These are phyloP conservation scores for Salix koriyanagi DNA, from an alignment of 345 rosid species.

Conservation along the genomic window DNA sequence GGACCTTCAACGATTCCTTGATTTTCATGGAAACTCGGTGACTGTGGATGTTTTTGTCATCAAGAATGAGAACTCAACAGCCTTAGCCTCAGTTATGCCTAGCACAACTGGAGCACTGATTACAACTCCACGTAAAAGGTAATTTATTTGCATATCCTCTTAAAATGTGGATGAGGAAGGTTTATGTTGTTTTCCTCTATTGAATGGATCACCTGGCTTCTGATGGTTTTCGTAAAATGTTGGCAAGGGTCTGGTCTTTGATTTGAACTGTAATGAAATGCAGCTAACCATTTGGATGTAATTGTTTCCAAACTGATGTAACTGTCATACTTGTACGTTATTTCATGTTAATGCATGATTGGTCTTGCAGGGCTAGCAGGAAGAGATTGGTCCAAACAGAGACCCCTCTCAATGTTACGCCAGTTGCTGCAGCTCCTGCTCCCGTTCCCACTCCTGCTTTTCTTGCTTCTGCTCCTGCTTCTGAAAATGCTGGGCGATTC, in stretches of 20 bases:
- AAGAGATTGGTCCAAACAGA: slow-evolving; percentile 20
- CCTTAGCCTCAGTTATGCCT: slow-evolving; percentile 1
- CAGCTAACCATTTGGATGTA: slow-evolving; percentile 4
- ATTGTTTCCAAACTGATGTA: not conserved
- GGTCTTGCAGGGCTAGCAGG: slow-evolving; percentile 26
- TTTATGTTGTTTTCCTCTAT: not conserved
- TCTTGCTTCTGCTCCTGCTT: slow-evolving; percentile 2
- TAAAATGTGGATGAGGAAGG: not conserved
- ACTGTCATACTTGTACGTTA: not conserved
- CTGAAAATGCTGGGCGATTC: slow-evolving; percentile 11
- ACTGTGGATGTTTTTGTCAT: slow-evolving; percentile 25
- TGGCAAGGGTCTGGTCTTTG: not conserved
- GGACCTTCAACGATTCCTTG: slow-evolving; percentile 22
- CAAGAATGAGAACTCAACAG: slow-evolving; percentile 13
- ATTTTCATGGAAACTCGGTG: slow-evolving; percentile 22
- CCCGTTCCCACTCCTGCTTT: not conserved
- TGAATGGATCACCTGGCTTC: not conserved
- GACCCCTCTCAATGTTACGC: slow-evolving; percentile 18
- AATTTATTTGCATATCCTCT: slow-evolving; percentile 6
- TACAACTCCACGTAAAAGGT: slow-evolving; percentile 21
- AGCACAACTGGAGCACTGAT: not conserved
- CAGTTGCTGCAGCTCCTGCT: slow-evolving; percentile 4
- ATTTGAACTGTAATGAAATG: slow-evolving; percentile 4
- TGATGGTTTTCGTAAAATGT: not conserved
- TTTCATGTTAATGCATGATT: not conserved